Percentiles rank a stretch among this genome's conserved stretches.
These are phyloP conservation scores for Clarkia xantiana DNA, from an alignment of 345 rosid genomes.

Conservation along the genomic window DNA sequence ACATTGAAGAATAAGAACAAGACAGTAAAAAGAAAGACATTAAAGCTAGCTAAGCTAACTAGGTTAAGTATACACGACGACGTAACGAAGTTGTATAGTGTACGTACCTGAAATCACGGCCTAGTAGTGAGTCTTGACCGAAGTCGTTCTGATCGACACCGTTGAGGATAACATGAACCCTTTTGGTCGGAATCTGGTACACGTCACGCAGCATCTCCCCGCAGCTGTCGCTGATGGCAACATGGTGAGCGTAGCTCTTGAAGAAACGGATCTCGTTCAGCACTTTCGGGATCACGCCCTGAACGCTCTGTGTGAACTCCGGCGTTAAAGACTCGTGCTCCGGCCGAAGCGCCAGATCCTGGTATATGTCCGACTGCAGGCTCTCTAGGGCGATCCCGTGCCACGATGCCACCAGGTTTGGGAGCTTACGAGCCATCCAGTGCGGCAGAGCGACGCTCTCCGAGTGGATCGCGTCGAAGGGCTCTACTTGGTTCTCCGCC, in stretches of 20 bases:
- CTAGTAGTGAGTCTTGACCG: slow-evolving; percentile 22
- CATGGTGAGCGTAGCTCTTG: slow-evolving; percentile 60
- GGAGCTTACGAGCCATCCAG: slow-evolving; percentile 44
- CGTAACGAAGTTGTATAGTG: neutral
- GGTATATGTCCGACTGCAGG: slow-evolving; percentile 61
- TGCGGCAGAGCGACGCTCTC: slow-evolving; percentile 89
- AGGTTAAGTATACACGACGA: no score
- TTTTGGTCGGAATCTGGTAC: slow-evolving; percentile 62
- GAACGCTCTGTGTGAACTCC: slow-evolving; percentile 28
- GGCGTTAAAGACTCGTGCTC: slow-evolving; percentile 40
- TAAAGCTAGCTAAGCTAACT: no score
- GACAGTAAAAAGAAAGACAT: no score
- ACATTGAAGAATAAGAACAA: no score
- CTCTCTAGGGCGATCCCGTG: slow-evolving; percentile 91
- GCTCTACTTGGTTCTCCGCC: slow-evolving; percentile 36
- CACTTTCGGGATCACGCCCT: slow-evolving; percentile 58
- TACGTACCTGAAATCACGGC: slow-evolving; percentile 26
- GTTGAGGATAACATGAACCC: slow-evolving; percentile 84
- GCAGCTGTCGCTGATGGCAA: slow-evolving; percentile 87
- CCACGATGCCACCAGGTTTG: slow-evolving; percentile 75
- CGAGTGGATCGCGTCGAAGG: slow-evolving; percentile 71
- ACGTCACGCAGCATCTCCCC: slow-evolving; percentile 87
- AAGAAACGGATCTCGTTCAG: slow-evolving; percentile 76
- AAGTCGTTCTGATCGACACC: slow-evolving; percentile 67
- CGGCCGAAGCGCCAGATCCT: slow-evolving; percentile 56